These are phyloP conservation scores for Pseudozyma sp. DNA, from an alignment of 1,284 basidiomycete genomes.

Conservation along the genomic window DNA sequence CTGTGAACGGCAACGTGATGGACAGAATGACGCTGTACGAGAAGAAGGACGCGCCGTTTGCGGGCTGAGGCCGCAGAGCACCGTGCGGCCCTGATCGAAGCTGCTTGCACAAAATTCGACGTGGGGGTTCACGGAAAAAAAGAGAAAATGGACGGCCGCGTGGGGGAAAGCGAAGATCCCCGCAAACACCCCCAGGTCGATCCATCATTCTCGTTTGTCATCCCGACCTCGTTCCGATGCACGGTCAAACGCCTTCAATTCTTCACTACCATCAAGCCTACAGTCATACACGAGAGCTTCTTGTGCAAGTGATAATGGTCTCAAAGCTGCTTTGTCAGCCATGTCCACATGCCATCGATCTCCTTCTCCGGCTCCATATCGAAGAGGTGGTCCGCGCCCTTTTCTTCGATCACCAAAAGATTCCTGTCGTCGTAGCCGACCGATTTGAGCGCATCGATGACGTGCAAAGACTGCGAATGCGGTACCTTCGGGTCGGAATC, in stretches of 20 bases:
- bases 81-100: background rate
- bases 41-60: background rate
- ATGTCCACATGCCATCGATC: slow-evolving; percentile 38
- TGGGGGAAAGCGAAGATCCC: slow-evolving; percentile 3
- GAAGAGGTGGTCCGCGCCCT: slow-evolving; percentile 47
- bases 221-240: too few species aligned
- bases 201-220: background rate
- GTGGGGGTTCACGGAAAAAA: background rate
- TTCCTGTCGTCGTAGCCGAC: slow-evolving; percentile 25
- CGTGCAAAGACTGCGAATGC: slow-evolving; percentile 46
- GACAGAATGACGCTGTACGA: too few species aligned
- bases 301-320: too few species aligned
- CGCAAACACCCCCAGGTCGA: background rate
- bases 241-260: too few species aligned
- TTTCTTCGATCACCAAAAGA: slow-evolving; percentile 24
- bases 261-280: too few species aligned
- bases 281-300: too few species aligned
- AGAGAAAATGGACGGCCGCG: background rate
- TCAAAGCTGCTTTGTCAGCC: slow-evolving; percentile 25
- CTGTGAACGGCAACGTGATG: too few species aligned
- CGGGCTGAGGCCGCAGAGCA: slow-evolving; percentile 7
- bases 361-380: slow-evolving; percentile 45
- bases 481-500: slow-evolving; percentile 50
- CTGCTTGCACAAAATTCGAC: background rate
- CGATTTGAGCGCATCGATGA: slow-evolving; percentile 39